These are phyloP conservation scores for Senna tora DNA, from an alignment of 306 rosid species.

Conservation along the genomic window DNA sequence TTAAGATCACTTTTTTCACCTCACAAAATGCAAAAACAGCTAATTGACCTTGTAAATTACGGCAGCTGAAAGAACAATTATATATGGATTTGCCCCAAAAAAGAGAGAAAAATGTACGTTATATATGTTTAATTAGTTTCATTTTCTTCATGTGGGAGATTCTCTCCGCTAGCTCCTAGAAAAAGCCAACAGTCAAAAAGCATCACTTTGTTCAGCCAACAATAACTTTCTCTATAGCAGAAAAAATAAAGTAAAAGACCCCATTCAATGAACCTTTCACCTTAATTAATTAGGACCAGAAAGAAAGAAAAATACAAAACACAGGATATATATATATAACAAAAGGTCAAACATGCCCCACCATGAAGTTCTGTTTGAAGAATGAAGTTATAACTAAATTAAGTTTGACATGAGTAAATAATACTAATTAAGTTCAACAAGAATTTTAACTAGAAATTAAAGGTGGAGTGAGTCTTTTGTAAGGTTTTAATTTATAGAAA, in stretches of 20 bases:
- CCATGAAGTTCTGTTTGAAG: neutral
- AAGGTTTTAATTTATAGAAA: slow-evolving; percentile 20
- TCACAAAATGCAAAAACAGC: too few relatives aligned
- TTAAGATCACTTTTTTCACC: too few relatives aligned
- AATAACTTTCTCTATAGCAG: neutral
- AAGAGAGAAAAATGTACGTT: neutral
- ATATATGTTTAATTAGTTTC: slow-evolving; percentile 2
- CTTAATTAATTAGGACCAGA: neutral
- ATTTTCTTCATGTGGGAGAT: neutral
- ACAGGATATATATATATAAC: neutral
- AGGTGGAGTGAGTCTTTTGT: neutral
- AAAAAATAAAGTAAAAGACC: neutral
- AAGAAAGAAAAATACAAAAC: neutral
- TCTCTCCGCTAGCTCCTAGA: neutral
- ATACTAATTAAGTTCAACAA: neutral
- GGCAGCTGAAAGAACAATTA: slow-evolving; percentile 25
- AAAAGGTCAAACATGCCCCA: neutral
- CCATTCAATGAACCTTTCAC: slow-evolving; percentile 5
- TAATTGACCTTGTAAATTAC: slow-evolving; percentile 30
- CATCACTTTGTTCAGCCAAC: neutral
- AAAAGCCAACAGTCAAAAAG: neutral
- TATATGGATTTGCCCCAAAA: slow-evolving; percentile 27
- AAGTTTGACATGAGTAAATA: neutral
- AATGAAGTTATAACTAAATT: too few relatives aligned
- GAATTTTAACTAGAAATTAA: neutral